phyloP scores from a whole-genome alignment of 768 basidiomycete genomes.

The Hygrocybe punicea region DNA sequence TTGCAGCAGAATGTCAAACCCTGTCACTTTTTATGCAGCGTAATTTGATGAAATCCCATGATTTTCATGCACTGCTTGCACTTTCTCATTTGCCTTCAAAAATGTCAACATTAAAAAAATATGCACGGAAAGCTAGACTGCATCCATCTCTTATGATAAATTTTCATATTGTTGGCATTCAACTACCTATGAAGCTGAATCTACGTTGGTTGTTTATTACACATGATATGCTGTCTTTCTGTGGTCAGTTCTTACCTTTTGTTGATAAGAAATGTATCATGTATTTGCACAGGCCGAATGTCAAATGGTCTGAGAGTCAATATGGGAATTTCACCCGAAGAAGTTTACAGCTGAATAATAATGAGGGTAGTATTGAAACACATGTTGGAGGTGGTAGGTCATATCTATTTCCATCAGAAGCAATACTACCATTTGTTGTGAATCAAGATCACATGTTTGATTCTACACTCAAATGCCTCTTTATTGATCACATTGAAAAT shows the following conservation, averaged over 20 bases:
- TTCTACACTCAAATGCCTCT: background rate
- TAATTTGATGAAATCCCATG: too few species aligned
- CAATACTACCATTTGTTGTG: background rate
- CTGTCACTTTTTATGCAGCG: too few species aligned
- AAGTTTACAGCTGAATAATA: background rate
- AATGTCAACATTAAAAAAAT: too few species aligned
- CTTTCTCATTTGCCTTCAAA: too few species aligned
- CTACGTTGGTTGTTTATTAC: background rate
- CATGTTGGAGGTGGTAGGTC: background rate
- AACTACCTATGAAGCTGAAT: background rate
- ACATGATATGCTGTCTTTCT: background rate
- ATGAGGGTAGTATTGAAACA: too few species aligned
- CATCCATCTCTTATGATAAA: too few species aligned
- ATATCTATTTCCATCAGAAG: background rate
- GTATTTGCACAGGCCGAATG: background rate
- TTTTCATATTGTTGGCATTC: background rate
- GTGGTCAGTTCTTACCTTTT: background rate
- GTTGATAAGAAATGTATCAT: background rate
- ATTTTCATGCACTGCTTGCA: too few species aligned
- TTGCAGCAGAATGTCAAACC: too few species aligned
- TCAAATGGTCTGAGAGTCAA: background rate
- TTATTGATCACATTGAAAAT: conserved; percentile 2
- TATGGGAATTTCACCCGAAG: background rate
- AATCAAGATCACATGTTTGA: background rate
- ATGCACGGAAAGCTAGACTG: too few species aligned